Evolutionary conservation across 1,284 basidiomycete species (phyloP).

Genomic region (Rhodofomes roseus): DNA sequence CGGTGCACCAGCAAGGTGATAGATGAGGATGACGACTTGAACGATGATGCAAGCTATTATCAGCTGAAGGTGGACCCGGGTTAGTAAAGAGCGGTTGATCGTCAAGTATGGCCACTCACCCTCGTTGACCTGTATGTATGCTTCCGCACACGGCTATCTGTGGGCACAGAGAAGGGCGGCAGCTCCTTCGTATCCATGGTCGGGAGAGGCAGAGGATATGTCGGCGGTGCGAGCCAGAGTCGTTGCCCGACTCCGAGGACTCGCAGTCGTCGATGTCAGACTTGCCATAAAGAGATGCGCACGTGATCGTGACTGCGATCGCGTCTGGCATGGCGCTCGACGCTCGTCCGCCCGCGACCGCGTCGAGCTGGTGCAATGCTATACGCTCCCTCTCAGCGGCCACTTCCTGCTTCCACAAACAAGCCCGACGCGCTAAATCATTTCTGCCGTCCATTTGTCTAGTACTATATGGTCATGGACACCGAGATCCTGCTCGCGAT

Average conservation of each 20-base stretch:
- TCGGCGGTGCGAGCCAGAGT: not conserved
- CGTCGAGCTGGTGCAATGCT: not conserved
- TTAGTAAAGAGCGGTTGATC: not conserved
- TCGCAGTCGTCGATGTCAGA: not conserved
- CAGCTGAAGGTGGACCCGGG: not conserved
- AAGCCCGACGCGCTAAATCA: too few species aligned
- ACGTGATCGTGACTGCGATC: slow-evolving; percentile 4
- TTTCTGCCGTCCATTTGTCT: not conserved
- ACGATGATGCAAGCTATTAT: slow-evolving; percentile 11
- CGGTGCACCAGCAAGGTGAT: slow-evolving; percentile 4
- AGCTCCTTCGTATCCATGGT: slow-evolving; percentile 5
- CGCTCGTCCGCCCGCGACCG: too few species aligned
- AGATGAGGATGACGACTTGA: slow-evolving; percentile 10
- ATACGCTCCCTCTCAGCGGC: not conserved
- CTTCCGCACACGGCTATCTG: slow-evolving; percentile 1
- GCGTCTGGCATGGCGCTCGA: too few species aligned
- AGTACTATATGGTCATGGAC: slow-evolving; percentile 34
- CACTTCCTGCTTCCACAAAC: too few species aligned
- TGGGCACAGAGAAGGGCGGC: not conserved
- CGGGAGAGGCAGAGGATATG: not conserved
- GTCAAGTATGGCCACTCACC: not conserved
- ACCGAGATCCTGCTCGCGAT: slow-evolving; percentile 69
- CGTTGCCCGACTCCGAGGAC: not conserved
- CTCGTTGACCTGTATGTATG: slow-evolving; percentile 5
- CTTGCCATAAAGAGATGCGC: not conserved